Evolutionary conservation across 2,329 filamentous ascomycete species (phyloP).

Genomic region (Triangularia setosa): DNA sequence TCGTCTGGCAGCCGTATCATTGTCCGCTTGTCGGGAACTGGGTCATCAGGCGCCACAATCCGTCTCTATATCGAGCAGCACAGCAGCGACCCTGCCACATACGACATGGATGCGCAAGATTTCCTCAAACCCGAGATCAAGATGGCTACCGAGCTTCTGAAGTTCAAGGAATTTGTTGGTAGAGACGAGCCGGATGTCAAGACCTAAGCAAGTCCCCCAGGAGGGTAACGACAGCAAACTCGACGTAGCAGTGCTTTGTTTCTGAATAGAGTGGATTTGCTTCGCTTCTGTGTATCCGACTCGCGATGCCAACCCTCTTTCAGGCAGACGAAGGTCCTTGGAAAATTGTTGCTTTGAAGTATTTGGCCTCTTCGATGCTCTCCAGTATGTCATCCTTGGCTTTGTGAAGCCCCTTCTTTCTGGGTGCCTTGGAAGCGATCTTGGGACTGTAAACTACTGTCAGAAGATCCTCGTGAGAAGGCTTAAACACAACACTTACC

Average conservation of each 20-base stretch:
- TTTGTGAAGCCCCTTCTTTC: conserved; percentile 74
- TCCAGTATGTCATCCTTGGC: conserved; percentile 88
- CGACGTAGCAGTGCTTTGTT: neutral
- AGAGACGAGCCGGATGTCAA: conserved; percentile 93
- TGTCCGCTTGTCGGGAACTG: conserved; percentile 90
- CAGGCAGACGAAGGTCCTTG: conserved; percentile 1
- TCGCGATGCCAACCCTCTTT: neutral
- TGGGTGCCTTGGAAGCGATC: conserved; percentile 49
- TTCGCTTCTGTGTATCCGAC: neutral
- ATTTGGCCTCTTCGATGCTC: conserved; percentile 87
- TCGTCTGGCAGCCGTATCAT: conserved; percentile 93
- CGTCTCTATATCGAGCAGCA: conserved; percentile 97
- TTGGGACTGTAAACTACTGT: conserved; percentile 28
- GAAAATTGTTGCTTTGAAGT: conserved; percentile 51
- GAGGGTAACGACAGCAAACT: neutral
- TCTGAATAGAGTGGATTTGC: neutral
- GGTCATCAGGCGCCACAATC: conserved; percentile 92
- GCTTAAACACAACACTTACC: conserved; percentile 27
- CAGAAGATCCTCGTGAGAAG: conserved; percentile 49
- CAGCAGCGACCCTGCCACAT: conserved; percentile 74
- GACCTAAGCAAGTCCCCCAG: conserved; percentile 59
- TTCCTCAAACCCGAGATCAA: conserved; percentile 89
- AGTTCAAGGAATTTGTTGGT: conserved; percentile 91
- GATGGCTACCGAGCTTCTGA: conserved; percentile 78
- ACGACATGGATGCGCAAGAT: conserved; percentile 80